Base-by-base conservation (phyloP, 116 monocot species). In the Phalaenopsis hybrid region DNA sequence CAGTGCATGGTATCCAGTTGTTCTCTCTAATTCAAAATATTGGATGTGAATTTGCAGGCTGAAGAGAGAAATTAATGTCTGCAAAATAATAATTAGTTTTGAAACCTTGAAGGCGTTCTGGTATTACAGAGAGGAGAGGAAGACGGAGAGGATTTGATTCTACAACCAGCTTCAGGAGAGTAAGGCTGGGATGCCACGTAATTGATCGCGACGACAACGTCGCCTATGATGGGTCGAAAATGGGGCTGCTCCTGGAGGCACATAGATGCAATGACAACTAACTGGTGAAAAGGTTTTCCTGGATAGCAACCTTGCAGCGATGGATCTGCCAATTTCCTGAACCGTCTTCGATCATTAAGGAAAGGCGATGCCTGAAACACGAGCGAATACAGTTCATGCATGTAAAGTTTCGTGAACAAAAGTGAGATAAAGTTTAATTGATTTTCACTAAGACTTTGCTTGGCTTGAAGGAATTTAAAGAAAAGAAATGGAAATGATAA, bases 221-320 rank as follows among this genome's bases (percentile, higher is more conserved):
- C 86, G 31, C 70, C 50, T 46, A 86, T 77, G 57, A 86, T 67
- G 48, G 86, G 83, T 6, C 86, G 79, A 63, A 80, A 48, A 79
- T 83, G 74, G 51, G 82, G 65, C 70, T 63, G 79, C 6, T 86
- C 82, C 76, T 86, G 86, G 67, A 86, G 82, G 44, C 86, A 86
- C 79, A 82, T 79, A 3, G 82, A 65, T 13, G 65, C n/a, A 59
- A 86, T 76, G 16, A 80, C 79, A 69, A 79, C 75, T 6, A 82
- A 15, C 48, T 82, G 86, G 76, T 83, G 74, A 41, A 86, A 80
- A 2, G 82, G 67, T 23, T 80, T 79, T 3, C 61, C 46, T 13
- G 86, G 86, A 49, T 75, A 82, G 44, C 82, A 34, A 44, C 86
- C 86, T 76, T 69, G 63, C 0, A 86, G 83, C 6, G 76, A 37